Evolutionary conservation across 176 grass and related monocot genomes (phyloP), one percentile per base, ranked within the genome.

Genomic region (Phoenix roebelenii): DNA sequence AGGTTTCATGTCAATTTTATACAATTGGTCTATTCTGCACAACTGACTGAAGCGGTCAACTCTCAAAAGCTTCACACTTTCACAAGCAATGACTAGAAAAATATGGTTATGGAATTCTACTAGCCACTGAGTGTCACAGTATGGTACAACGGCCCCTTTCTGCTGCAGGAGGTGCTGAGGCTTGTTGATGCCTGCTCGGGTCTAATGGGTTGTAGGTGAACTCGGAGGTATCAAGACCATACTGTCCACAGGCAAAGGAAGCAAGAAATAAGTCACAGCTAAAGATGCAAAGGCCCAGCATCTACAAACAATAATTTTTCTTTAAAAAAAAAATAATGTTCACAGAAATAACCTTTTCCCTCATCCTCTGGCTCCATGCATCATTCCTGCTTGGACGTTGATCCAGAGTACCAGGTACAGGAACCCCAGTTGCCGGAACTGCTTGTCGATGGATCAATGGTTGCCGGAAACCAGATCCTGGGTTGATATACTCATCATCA

Each of bases 361-460:
- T 83, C 87, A 97, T 97, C 69, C 87, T 80, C 68, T 97, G 92
- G 78, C 92, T 91, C 92, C 92, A 97, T 0, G 84, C 87, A 79
- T 88, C 92, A 16, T 75, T 80, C 69, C 84, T 77, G 70, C 72
- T 83, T 23, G 87, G 61, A 15, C 81, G 87, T 61, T 90, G 83
- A 66, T 97, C 92, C 67, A 97, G 77, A 63, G 78, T 80, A 44
- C 35, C 35, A 48, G 80, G 74, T 50, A 83, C 87, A 4, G 87
- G 92, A 60, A 87, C 87, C 16, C 92, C 84, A 15, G 84, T 79
- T 58, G 81, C 72, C 25, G 80, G 77, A 65, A 54, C 32, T 61
- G 72, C 79, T 73, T 88, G 92, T 59, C 80, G 64, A 71, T 82
- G 77, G 58, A 88, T 59, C 53, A 97, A 59, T 51, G 87, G 81